phyloP scores from a whole-genome alignment of 192 early-diverging fungal genomes.

The Hyaloraphidium curvatum region DNA sequence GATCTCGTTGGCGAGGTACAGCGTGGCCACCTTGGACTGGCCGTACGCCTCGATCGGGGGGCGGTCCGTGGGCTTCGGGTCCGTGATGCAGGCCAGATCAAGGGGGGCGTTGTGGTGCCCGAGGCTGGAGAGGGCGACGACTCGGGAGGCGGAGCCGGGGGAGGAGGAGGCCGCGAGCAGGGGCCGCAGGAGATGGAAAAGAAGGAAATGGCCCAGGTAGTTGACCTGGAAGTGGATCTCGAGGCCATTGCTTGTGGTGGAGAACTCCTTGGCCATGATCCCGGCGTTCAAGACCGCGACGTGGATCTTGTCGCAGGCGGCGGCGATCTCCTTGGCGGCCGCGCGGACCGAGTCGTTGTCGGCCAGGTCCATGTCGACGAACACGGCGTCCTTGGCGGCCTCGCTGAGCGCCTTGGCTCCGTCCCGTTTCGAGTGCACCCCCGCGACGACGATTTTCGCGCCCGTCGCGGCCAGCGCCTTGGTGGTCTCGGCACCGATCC shows the following conservation, averaged over 20 bases:
- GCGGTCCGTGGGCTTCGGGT: background rate
- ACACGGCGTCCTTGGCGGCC: background rate
- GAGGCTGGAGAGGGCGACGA: background rate
- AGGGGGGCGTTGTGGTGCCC: background rate
- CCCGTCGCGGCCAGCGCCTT: background rate
- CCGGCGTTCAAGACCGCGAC: background rate
- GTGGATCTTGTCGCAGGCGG: background rate
- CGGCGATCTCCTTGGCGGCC: background rate
- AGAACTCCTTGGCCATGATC: background rate
- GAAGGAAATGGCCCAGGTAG: background rate
- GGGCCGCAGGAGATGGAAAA: background rate
- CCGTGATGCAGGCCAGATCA: background rate
- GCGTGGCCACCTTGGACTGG: background rate
- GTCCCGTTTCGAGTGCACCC: background rate
- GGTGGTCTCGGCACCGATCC: background rate
- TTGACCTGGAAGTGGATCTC: background rate
- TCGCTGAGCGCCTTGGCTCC: background rate
- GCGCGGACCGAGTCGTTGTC: background rate
- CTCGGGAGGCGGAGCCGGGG: background rate
- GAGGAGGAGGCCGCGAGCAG: background rate
- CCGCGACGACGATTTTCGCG: background rate
- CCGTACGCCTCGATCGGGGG: background rate
- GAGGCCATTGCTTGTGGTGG: background rate
- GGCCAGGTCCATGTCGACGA: background rate
- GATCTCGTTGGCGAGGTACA: background rate